phyloP scores from a whole-genome alignment of 768 basidiomycete species.

The Boletus rex-veris region DNA sequence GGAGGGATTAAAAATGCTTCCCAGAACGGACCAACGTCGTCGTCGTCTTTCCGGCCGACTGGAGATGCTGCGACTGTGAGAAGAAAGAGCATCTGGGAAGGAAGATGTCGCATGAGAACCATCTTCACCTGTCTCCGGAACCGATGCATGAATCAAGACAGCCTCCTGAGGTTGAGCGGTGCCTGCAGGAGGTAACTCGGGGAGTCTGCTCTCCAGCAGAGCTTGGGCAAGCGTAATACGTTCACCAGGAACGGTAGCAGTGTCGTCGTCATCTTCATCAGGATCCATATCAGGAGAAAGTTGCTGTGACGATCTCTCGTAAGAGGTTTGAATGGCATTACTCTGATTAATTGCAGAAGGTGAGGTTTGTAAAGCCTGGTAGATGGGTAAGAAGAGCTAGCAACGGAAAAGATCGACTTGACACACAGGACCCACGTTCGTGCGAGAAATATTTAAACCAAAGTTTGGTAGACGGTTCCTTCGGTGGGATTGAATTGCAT shows the following conservation, averaged over 20 bases:
- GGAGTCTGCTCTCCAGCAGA: conserved; percentile 74
- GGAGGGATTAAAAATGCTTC: conserved; percentile 39
- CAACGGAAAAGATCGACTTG: conserved; percentile 55
- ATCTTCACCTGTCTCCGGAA: conserved; percentile 40
- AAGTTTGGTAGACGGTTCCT: conserved; percentile 66
- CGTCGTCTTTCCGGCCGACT: conserved; percentile 43
- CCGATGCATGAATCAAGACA: conserved; percentile 54
- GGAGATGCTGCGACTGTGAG: conserved; percentile 29
- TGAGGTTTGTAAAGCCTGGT: conserved; percentile 56
- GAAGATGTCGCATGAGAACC: conserved; percentile 43
- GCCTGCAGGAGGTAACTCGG: conserved; percentile 69
- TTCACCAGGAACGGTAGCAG: conserved; percentile 42
- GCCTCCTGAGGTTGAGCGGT: conserved; percentile 63
- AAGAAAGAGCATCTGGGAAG: conserved; percentile 42
- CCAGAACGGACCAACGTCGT: conserved; percentile 72
- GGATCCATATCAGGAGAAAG: conserved; percentile 39
- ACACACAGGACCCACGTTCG: conserved; percentile 32
- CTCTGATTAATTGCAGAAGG: conserved; percentile 31
- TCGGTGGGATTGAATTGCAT: conserved; percentile 33
- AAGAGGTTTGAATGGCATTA: conserved; percentile 18
- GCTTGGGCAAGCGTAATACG: conserved; percentile 71
- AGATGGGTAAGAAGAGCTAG: conserved; percentile 60
- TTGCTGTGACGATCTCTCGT: conserved; percentile 31
- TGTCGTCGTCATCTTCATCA: conserved; percentile 59
- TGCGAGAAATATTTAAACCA: conserved; percentile 49